phyloP scores from a whole-genome alignment of 768 basidiomycete genomes.

The Amanita exitialis region DNA sequence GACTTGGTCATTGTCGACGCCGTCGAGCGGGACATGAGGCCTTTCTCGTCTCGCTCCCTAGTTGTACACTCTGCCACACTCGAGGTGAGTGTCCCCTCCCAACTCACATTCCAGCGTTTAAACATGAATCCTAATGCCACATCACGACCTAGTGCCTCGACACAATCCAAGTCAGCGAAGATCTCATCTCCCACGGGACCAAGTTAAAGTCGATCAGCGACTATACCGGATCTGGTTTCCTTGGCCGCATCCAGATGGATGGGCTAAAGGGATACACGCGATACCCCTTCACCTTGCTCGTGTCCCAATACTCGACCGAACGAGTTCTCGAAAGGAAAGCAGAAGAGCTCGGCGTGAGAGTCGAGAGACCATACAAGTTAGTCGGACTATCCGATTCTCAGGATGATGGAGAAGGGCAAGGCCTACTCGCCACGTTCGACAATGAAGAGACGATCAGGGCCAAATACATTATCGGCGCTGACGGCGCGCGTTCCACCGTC shows the following conservation, averaged over 20 bases:
- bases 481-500: conserved; percentile 38
- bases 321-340: conserved; percentile 24
- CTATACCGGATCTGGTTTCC: conserved; percentile 17
- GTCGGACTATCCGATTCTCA: conserved; percentile 21
- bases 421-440: conserved; percentile 34
- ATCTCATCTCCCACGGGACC: conserved; percentile 26
- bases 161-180: conserved; percentile 22
- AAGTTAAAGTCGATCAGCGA: conserved; percentile 17
- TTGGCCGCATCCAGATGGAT: conserved; percentile 21
- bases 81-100: conserved; percentile 23
- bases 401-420: conserved; percentile 17
- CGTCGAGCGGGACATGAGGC: conserved; percentile 14
- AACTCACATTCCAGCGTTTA: background rate
- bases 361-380: conserved; percentile 29
- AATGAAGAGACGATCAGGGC: conserved; percentile 31
- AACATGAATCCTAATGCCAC: background rate
- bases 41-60: conserved; percentile 28
- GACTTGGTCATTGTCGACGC: conserved; percentile 36
- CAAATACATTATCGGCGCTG: conserved; percentile 40
- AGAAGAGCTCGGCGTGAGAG: conserved; percentile 18
- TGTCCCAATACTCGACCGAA: conserved; percentile 37
- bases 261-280: conserved; percentile 29
- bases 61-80: conserved; percentile 42
- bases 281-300: conserved; percentile 31
- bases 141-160: background rate